These are phyloP conservation scores for Vigna unguiculata DNA, from an alignment of 306 rosid species.

Conservation along the genomic window DNA sequence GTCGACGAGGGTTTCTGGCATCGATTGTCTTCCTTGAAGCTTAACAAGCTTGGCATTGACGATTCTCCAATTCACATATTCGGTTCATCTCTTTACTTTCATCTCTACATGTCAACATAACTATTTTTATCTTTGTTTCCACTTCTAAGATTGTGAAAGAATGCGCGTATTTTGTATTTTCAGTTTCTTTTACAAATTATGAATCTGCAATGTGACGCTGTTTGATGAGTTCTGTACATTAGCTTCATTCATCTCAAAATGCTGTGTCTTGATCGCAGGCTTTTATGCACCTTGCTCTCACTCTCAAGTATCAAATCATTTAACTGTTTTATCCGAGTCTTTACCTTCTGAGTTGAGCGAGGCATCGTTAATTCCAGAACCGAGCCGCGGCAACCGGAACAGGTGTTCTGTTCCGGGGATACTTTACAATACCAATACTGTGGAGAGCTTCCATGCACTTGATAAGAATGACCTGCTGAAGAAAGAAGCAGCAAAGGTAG, in stretches of 20 bases:
- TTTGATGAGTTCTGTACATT: neutral
- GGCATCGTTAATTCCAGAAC: slow-evolving; percentile 47
- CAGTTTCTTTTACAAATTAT: neutral
- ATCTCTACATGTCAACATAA: neutral
- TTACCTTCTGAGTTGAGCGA: slow-evolving; percentile 72
- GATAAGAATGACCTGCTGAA: slow-evolving; percentile 68
- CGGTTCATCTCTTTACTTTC: slow-evolving; percentile 53
- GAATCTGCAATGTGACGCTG: neutral
- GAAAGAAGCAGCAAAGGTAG: slow-evolving; percentile 82
- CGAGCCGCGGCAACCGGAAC: slow-evolving; percentile 76
- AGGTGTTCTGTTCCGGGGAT: slow-evolving; percentile 79
- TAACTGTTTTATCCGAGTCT: slow-evolving; percentile 82
- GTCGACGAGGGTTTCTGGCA: slow-evolving; percentile 99
- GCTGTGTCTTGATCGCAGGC: slow-evolving; percentile 57
- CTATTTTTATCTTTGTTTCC: neutral
- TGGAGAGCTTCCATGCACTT: slow-evolving; percentile 79
- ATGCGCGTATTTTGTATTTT: neutral
- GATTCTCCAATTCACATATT: slow-evolving; percentile 83
- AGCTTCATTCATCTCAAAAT: slow-evolving; percentile 30
- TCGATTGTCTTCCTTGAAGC: slow-evolving; percentile 85
- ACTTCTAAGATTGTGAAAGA: neutral
- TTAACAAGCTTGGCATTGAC: slow-evolving; percentile 95
- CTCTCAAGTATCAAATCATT: slow-evolving; percentile 80
- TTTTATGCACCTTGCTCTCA: slow-evolving; percentile 94
- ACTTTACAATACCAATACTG: slow-evolving; percentile 84